Evolutionary conservation across 2,329 filamentous ascomycete genomes (phyloP), one percentile per base, ranked within the genome.

Genomic region (Apiospora saccharicola): DNA sequence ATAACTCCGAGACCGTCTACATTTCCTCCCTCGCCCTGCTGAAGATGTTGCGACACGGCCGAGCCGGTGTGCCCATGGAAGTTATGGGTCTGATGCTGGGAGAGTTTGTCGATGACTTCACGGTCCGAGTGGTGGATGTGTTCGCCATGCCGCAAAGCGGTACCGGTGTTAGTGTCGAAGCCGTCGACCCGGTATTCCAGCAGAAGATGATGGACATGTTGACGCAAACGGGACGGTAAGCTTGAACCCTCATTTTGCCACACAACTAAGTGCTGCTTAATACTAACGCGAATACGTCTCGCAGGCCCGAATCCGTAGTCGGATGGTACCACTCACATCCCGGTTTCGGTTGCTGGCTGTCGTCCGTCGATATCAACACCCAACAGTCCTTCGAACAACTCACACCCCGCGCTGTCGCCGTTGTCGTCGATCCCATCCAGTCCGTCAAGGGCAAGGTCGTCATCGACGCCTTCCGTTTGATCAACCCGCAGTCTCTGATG

Each of bases 191-290:
- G 13, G 96, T 99, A 46, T 99, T 99, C 84, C 96, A 99, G 86
- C 98, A 95, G 80, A 99, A 98, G 89, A 99, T 99, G 96, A 99
- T 99, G 96, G 96, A 99, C 82, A 98, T 99, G 96, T 87, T 99
- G 82, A 90, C 94, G 80, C 96, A 99, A 88, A 99, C 96, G 72
- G 96, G 96, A 85, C 90, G 96, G 94, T 97, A 87, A 79, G 90
- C 41, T 41, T 41, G 67, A 22, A 3, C 24, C 41, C 19, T 13
- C 7, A 30, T 6, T 19, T 4, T 22, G 2, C 24, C 43, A 14
- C 24, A n/a, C 41, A 30, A 1, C 5, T 22, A 49, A 41, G 7
- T 5, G 4, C 41, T 19, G 12, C n/a, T 19, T 19, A 22, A 34
- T 34, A 30, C 67, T 68, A 68, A 68, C 26, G 19, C 13, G 30